phyloP scores from a whole-genome alignment of 345 rosid genomes.

The Microcos paniculata region DNA sequence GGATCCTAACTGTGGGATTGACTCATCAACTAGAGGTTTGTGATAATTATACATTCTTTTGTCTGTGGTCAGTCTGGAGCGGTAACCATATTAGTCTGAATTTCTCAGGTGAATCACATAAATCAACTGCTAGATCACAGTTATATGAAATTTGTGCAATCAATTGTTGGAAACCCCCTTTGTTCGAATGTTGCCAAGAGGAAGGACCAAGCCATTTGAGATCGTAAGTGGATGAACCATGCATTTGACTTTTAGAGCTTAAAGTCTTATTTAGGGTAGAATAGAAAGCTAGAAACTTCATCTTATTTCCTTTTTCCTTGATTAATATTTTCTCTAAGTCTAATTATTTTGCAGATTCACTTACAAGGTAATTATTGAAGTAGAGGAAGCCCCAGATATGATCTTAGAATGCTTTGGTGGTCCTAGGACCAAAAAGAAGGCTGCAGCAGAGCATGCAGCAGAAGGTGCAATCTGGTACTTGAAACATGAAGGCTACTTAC shows the following conservation, averaged over 20 bases:
- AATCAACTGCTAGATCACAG: constrained; percentile 54
- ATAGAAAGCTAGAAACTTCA: neutral
- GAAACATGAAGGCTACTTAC: constrained; percentile 43
- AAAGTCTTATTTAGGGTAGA: neutral
- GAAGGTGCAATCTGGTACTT: constrained; percentile 79
- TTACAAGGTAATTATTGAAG: constrained; percentile 53
- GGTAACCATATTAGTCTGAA: constrained; percentile 2
- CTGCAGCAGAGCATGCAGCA: constrained; percentile 83
- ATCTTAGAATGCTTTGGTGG: constrained; percentile 56
- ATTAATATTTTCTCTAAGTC: neutral
- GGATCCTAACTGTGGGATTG: constrained; percentile 14
- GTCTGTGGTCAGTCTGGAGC: neutral
- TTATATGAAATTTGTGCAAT: constrained; percentile 63
- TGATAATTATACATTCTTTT: neutral
- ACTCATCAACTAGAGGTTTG: constrained; percentile 22
- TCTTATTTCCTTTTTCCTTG: neutral
- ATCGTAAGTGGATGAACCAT: constrained; percentile 45
- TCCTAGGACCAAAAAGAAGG: constrained; percentile 58
- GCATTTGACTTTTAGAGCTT: neutral
- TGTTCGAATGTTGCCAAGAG: constrained; percentile 64
- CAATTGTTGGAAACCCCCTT: constrained; percentile 72
- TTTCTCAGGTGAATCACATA: constrained; percentile 38
- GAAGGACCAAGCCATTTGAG: constrained; percentile 78
- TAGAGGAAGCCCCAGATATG: constrained; percentile 49
- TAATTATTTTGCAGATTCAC: constrained; percentile 52